Base-by-base conservation (phyloP, 805 yeast genomes). In the Blastobotrys terrestris region DNA sequence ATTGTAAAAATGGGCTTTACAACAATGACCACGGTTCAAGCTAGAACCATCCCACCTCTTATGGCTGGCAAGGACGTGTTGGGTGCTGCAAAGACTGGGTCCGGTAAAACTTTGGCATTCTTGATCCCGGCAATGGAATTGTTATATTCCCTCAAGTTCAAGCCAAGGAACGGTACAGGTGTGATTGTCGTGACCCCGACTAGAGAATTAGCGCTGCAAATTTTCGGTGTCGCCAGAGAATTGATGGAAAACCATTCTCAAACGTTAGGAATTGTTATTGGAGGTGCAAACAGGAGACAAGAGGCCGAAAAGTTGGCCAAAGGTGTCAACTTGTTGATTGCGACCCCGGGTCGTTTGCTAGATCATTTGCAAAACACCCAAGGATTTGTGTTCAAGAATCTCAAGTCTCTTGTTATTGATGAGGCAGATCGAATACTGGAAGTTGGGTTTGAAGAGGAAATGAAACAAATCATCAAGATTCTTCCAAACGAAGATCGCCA, bases 71-170 rank as follows among this genome's bases (percentile, higher is more conserved):
- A 92, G 62, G 99, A 94, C 71, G 98, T 95, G 18, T 77, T 94
- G 51, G 99, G 99, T 60, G 99, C 99, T n/a, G 99, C 99, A 53
- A 92, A 91, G 73, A 94, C 99, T 2, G 99, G 99, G 51, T 90
- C 97, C 1, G 99, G 99, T 67, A 94, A 94, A 74, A 94, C 99
- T 0, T 74, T 95, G 56, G 98, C 99, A 7, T 94, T 94, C 63
- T 75, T 94, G 64, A 79, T 94, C 55, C 99, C 99, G 13, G 99
- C 99, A 31, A 85, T 94, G 58, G 99, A 94, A 72, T 74, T 90
- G 73, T 77, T 94, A 52, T 86, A 91, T 66, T 83, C 96, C 15
- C 77, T 94, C 63, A 89, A 86, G 67, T 94, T 91, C 76, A 94
- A 92, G 72, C 98, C 99, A 52, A 81, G 98, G 75, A 95, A 94